Percentiles rank a stretch among this genome's conserved stretches.
Evolutionary conservation across 192 early-diverging fungal species (phyloP).

Genomic region (Coemansia sp.): DNA sequence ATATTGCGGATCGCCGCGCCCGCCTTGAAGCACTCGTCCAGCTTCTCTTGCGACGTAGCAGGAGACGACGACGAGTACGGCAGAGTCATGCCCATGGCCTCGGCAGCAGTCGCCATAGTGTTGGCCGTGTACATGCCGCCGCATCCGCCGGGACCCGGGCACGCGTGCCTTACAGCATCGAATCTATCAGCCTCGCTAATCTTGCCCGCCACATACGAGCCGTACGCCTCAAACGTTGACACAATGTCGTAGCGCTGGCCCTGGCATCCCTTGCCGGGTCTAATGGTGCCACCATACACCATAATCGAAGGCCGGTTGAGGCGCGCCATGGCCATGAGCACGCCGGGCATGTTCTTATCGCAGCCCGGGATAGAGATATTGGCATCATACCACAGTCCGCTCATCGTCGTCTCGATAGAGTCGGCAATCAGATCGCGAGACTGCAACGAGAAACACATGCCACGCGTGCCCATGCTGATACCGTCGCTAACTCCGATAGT

Average conservation of each 20-base stretch:
- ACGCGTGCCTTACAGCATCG: conserved; percentile 72
- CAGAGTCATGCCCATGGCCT: conserved; percentile 96
- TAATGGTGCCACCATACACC: conserved; percentile 98
- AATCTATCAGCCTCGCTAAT: conserved; percentile 86
- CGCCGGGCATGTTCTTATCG: conserved; percentile 98
- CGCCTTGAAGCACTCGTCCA: conserved; percentile 83
- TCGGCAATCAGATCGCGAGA: conserved; percentile 98
- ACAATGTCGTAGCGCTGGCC: conserved; percentile 87
- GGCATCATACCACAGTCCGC: conserved; percentile 97
- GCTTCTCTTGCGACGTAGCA: conserved; percentile 84
- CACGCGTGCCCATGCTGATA: conserved; percentile 95
- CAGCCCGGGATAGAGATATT: conserved; percentile 97
- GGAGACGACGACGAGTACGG: conserved; percentile 97
- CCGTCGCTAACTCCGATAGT: conserved; percentile 98
- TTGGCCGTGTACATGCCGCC: conserved; percentile 99
- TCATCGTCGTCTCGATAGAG: conserved; percentile 99
- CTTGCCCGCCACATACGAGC: conserved; percentile 87
- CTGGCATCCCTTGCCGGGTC: conserved; percentile 65
- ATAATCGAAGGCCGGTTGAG: conserved; percentile 96
- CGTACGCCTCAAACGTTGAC: conserved; percentile 96
- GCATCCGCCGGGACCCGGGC: conserved; percentile 94
- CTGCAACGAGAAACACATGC: conserved; percentile 97
- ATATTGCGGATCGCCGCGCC: conserved; percentile 88
- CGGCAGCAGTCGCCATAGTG: conserved; percentile 96
- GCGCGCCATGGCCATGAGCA: conserved; percentile 94